These are phyloP conservation scores for Xylaria multiplex DNA, from an alignment of 2,329 filamentous ascomycete genomes.

Conservation along the genomic window DNA sequence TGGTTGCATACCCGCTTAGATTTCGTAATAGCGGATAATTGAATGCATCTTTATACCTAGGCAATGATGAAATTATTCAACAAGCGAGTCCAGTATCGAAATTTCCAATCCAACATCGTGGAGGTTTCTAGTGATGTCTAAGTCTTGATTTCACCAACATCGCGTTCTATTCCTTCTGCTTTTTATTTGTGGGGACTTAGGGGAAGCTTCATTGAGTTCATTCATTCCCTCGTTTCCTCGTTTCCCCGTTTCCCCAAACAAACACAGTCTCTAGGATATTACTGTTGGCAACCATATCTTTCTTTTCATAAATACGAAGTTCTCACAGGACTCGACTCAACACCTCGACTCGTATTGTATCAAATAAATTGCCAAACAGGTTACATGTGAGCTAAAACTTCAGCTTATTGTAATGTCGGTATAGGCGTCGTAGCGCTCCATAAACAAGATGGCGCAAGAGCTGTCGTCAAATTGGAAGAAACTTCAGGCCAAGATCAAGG, in stretches of 20 bases:
- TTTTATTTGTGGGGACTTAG: neutral
- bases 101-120: conserved; percentile 3
- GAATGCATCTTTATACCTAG: neutral
- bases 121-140: too few relatives aligned
- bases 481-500: conserved; percentile 71
- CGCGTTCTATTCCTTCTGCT: neutral
- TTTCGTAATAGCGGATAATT: neutral
- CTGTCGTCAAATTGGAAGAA: conserved; percentile 82
- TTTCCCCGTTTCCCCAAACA: neutral
- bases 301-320: neutral
- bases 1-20: conserved; percentile 33
- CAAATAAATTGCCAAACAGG: conserved; percentile 8
- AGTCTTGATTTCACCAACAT: neutral
- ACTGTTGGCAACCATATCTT: neutral
- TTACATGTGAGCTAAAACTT: neutral
- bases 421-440: conserved; percentile 3
- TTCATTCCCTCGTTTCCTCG: neutral
- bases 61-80: conserved; percentile 1
- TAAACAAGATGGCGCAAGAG: conserved; percentile 54
- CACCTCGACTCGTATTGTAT: neutral
- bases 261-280: neutral
- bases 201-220: neutral
- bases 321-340: neutral
- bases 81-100: neutral
- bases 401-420: conserved; percentile 13